A percentile compares a stretch with the other conserved stretches of the same genome.
Evolutionary conservation across 2,329 filamentous ascomycete genomes (phyloP).

Genomic region (Calonectria pteridis): DNA sequence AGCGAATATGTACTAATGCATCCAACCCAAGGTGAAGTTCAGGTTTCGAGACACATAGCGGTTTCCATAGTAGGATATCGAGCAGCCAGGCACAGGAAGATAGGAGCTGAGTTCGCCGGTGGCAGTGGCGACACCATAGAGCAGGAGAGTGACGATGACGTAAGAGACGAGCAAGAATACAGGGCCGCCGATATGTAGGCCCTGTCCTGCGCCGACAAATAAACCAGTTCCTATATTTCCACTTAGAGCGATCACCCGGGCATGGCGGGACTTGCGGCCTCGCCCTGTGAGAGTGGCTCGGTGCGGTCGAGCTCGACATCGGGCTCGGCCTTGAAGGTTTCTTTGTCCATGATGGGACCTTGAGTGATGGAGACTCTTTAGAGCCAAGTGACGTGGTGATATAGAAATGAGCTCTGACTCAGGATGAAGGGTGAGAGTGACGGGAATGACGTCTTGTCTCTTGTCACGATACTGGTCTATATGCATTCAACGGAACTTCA

Average conservation of each 20-base stretch:
- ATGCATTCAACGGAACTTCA: background rate
- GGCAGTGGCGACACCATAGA: slow-evolving; percentile 17
- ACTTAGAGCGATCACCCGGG: slow-evolving; percentile 26
- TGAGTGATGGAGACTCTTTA: no score
- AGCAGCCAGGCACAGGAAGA: slow-evolving; percentile 11
- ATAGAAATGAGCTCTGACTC: background rate
- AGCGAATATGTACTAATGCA: slow-evolving; percentile 65
- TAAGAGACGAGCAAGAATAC: slow-evolving; percentile 6
- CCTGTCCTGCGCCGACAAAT: slow-evolving; percentile 13
- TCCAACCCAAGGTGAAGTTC: slow-evolving; percentile 63
- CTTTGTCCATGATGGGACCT: slow-evolving; percentile 18
- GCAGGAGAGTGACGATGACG: slow-evolving; percentile 18
- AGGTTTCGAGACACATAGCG: slow-evolving; percentile 36
- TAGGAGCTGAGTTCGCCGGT: slow-evolving; percentile 18
- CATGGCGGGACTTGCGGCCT: slow-evolving; percentile 24
- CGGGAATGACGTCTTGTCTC: background rate
- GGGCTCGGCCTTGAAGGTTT: slow-evolving; percentile 9
- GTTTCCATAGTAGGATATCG: slow-evolving; percentile 22
- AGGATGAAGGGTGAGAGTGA: background rate
- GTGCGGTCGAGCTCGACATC: slow-evolving; percentile 8
- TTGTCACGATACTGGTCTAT: background rate
- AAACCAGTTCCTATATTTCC: slow-evolving; percentile 19
- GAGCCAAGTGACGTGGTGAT: background rate
- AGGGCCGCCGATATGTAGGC: slow-evolving; percentile 11
- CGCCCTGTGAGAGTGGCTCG: slow-evolving; percentile 17